These are phyloP conservation scores for Nepenthes alata DNA, from an alignment of 179 eudicot genomes.

Conservation along the genomic window DNA sequence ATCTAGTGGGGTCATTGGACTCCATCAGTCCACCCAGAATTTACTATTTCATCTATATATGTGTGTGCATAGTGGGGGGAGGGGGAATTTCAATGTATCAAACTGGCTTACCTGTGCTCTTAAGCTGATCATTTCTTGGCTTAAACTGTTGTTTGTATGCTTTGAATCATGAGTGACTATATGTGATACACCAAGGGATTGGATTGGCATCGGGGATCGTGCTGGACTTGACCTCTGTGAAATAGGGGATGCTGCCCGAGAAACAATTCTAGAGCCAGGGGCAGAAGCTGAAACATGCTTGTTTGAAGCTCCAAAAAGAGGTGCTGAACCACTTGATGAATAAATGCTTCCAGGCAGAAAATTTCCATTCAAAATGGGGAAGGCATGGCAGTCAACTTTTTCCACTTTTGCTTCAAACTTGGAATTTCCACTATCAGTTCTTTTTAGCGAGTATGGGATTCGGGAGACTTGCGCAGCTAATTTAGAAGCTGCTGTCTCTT, in stretches of 20 bases:
- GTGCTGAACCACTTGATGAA: slow-evolving; percentile 30
- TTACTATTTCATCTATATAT: no score
- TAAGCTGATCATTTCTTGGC: slow-evolving; percentile 47
- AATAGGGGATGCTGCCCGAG: slow-evolving; percentile 70
- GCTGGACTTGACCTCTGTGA: slow-evolving; percentile 32
- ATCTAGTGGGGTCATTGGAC: no score
- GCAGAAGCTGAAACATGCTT: slow-evolving; percentile 46
- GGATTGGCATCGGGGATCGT: slow-evolving; percentile 19
- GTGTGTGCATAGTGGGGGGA: no score
- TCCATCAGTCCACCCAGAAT: no score
- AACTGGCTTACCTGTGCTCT: slow-evolving; percentile 51
- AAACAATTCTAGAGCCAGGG: slow-evolving; percentile 54
- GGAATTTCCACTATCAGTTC: slow-evolving; percentile 32
- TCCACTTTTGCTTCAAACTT: slow-evolving; percentile 23
- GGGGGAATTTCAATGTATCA: no score
- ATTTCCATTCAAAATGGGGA: slow-evolving; percentile 27
- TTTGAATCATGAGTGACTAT: slow-evolving; percentile 22
- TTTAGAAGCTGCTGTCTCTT: slow-evolving; percentile 31
- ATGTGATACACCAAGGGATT: slow-evolving; percentile 30
- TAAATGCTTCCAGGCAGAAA: slow-evolving; percentile 29
- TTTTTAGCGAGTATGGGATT: slow-evolving; percentile 41
- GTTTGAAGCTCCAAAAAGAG: slow-evolving; percentile 25
- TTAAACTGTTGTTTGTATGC: slow-evolving; percentile 27
- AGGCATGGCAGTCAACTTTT: slow-evolving; percentile 21
- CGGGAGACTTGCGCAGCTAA: slow-evolving; percentile 28